phyloP scores from a whole-genome alignment of 2,329 filamentous ascomycete genomes.

The Hypoxylon sp. region DNA sequence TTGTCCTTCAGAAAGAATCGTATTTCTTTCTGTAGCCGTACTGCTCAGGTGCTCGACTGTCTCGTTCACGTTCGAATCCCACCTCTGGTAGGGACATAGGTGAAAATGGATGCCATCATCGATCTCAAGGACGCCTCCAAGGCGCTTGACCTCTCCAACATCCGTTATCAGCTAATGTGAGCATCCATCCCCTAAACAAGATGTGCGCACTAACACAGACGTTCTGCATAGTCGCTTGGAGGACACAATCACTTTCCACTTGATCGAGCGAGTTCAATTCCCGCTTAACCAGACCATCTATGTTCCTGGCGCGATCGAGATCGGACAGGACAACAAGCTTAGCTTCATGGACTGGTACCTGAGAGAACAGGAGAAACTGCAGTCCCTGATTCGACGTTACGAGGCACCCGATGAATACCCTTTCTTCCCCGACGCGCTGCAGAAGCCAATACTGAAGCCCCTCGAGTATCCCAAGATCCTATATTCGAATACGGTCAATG shows the following conservation, averaged over 20 bases:
- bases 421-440: constrained; percentile 88
- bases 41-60: background rate
- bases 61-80: background rate
- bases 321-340: constrained; percentile 69
- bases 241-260: constrained; percentile 96
- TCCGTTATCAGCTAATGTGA: constrained; percentile 94
- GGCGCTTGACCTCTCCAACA: constrained; percentile 89
- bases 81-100: background rate
- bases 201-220: constrained; percentile 12
- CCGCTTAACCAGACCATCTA: constrained; percentile 93
- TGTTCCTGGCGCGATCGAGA: constrained; percentile 78
- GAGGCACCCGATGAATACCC: constrained; percentile 97
- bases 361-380: constrained; percentile 86
- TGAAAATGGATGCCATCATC: constrained; percentile 86
- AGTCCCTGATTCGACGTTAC: constrained; percentile 93
- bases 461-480: constrained; percentile 90
- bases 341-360: constrained; percentile 97
- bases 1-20: constrained; percentile 7
- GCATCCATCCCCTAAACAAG: constrained; percentile 47
- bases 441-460: constrained; percentile 85
- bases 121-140: constrained; percentile 87
- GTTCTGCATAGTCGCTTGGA: constrained; percentile 79
- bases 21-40: background rate
- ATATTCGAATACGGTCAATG: constrained; percentile 88
- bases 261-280: constrained; percentile 98